These are phyloP conservation scores for Brassica carinata DNA, from an alignment of 345 rosid genomes.

Conservation along the genomic window DNA sequence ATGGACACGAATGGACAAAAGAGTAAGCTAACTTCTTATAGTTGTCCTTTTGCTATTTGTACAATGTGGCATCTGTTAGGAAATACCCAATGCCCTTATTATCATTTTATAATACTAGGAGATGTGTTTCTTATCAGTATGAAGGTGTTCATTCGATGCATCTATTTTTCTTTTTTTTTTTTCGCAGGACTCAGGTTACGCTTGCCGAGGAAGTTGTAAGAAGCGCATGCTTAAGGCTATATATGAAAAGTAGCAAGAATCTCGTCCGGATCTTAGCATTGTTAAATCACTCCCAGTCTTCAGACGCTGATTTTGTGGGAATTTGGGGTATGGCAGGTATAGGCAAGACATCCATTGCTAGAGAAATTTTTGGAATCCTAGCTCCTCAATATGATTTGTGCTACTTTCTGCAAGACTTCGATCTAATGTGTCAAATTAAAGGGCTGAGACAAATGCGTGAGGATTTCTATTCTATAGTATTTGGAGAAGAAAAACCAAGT, in stretches of 20 bases:
- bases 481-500: constrained; percentile 32
- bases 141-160: neutral
- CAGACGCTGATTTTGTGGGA: neutral
- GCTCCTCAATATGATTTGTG: neutral
- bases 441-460: constrained; percentile 22
- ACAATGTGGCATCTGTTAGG: no score
- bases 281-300: neutral
- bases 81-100: no score
- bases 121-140: neutral
- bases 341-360: constrained; percentile 34
- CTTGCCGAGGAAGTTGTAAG: constrained; percentile 26
- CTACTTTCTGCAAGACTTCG: constrained; percentile 24
- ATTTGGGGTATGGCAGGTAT: constrained; percentile 29
- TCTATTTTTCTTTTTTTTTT: neutral
- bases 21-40: neutral
- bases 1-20: neutral
- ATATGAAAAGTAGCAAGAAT: constrained; percentile 9
- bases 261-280: neutral
- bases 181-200: neutral
- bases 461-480: constrained; percentile 22
- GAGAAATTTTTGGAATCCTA: neutral
- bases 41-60: no score
- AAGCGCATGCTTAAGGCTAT: neutral
- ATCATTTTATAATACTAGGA: no score
- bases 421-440: neutral